phyloP scores from a whole-genome alignment of 176 grass and related monocot species.

The Lolium multiflorum region DNA sequence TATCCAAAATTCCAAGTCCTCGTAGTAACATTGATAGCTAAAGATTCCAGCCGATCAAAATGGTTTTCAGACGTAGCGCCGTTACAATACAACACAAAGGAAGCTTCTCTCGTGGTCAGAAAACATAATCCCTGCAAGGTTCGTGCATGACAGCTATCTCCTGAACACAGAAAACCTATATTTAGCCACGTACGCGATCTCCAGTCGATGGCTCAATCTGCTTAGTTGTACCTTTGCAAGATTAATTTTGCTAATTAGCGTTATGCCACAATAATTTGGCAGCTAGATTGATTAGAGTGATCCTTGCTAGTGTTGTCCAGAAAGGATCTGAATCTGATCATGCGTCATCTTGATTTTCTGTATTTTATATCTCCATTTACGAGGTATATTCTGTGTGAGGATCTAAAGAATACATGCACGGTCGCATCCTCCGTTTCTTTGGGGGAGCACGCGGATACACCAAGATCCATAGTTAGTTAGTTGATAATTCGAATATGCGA shows the following conservation, averaged over 20 bases:
- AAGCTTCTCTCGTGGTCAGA: conserved; percentile 9
- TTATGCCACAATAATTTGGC: background rate
- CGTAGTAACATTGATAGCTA: background rate
- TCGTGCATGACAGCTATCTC: background rate
- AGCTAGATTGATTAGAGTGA: background rate
- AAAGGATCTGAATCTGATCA: background rate
- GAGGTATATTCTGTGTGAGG: background rate
- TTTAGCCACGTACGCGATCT: background rate
- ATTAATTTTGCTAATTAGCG: background rate
- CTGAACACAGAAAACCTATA: background rate
- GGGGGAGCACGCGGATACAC: background rate
- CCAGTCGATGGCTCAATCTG: background rate
- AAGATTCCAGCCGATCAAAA: background rate
- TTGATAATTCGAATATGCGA: background rate
- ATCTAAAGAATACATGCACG: background rate
- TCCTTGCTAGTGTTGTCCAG: background rate
- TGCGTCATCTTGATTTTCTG: background rate
- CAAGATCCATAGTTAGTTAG: background rate
- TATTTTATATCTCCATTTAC: too few relatives aligned
- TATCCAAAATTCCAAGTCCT: background rate
- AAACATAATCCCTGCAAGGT: background rate
- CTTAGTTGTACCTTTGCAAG: background rate
- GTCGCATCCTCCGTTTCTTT: background rate
- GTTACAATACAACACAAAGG: background rate
- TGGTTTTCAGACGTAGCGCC: background rate